These are phyloP conservation scores for Coemansia sp. DNA, from an alignment of 192 early-diverging fungal species.

Conservation along the genomic window DNA sequence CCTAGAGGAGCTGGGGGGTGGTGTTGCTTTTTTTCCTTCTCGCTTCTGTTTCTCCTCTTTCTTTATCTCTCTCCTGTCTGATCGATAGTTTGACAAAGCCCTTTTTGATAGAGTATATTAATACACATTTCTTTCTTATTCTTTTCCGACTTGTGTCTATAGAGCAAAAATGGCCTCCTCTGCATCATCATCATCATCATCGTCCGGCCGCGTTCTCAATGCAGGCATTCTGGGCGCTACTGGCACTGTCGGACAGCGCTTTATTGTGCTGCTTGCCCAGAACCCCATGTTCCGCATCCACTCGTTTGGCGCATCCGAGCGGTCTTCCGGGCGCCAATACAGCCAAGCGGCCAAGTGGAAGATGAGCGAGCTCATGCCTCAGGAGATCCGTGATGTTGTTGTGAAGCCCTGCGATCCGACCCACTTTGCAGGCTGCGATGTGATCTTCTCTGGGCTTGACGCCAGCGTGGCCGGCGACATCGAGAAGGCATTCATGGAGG, in stretches of 20 bases:
- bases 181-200: constrained; percentile 6
- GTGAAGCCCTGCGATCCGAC: constrained; percentile 75
- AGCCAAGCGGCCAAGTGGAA: constrained; percentile 84
- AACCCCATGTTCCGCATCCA: constrained; percentile 88
- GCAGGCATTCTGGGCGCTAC: constrained; percentile 96
- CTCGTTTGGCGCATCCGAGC: constrained; percentile 85
- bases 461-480: constrained; percentile 92
- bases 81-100: not conserved
- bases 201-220: constrained; percentile 51
- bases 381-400: constrained; percentile 55
- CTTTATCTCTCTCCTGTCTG: not conserved
- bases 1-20: too few species aligned
- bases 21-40: too few species aligned
- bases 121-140: not conserved
- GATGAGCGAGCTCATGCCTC: constrained; percentile 75
- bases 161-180: too few species aligned
- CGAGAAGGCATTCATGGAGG: constrained; percentile 86
- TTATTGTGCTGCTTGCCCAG: constrained; percentile 82
- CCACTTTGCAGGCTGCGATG: constrained; percentile 76
- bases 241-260: constrained; percentile 97
- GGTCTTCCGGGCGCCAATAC: constrained; percentile 89
- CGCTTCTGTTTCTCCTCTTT: not conserved
- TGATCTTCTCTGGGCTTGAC: constrained; percentile 96
- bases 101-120: not conserved
- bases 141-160: not conserved